Percentiles rank a stretch among this genome's conserved stretches.
Evolutionary conservation across 2,329 filamentous ascomycete genomes (phyloP).

Genomic region (Monascus ruber): DNA sequence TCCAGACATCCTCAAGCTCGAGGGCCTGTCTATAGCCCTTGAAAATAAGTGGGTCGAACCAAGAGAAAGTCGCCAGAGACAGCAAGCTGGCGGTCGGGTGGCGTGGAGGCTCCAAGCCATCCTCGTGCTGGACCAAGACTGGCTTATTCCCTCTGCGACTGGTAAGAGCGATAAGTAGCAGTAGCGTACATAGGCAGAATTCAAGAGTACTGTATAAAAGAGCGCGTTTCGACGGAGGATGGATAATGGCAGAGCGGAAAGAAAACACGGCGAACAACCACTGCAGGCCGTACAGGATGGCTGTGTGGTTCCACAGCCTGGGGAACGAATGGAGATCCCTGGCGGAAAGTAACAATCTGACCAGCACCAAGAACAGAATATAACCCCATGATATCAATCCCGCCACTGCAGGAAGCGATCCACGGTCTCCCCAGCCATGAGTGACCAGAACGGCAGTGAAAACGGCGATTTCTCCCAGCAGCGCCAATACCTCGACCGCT

Average conservation of each 20-base stretch:
- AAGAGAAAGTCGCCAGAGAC: conserved; percentile 76
- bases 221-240: conserved; percentile 53
- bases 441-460: conserved; percentile 55
- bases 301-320: conserved; percentile 85
- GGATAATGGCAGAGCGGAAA: conserved; percentile 76
- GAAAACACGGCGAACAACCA: conserved; percentile 68
- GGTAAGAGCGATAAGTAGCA: conserved; percentile 64
- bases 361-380: conserved; percentile 58
- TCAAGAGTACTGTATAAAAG: conserved; percentile 58
- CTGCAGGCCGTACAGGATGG: conserved; percentile 66
- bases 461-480: conserved; percentile 59
- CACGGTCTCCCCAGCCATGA: conserved; percentile 47
- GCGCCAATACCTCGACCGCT: conserved; percentile 61
- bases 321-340: conserved; percentile 55
- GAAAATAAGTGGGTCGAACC: conserved; percentile 84
- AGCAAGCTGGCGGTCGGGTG: conserved; percentile 83
- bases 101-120: conserved; percentile 71
- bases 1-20: conserved; percentile 83
- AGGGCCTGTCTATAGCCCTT: conserved; percentile 76
- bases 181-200: conserved; percentile 61
- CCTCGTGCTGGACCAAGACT: conserved; percentile 79
- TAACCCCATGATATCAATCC: conserved; percentile 72
- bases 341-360: conserved; percentile 56
- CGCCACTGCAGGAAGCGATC: conserved; percentile 50
- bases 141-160: conserved; percentile 88